phyloP scores from a whole-genome alignment of 352 stramenopile species.

The Pythium periplocum region DNA sequence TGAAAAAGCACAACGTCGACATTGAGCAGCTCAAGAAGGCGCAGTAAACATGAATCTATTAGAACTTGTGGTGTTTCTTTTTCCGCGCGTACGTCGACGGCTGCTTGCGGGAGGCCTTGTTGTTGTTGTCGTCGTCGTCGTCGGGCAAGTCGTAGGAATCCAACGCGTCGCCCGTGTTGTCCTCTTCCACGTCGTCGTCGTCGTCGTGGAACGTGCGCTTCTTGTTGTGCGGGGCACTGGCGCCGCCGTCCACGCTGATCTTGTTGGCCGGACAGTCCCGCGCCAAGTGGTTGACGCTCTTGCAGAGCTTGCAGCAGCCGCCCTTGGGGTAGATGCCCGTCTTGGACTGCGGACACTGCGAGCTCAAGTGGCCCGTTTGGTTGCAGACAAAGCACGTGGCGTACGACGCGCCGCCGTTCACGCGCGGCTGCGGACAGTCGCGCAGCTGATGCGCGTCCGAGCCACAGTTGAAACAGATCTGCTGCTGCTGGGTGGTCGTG shows the following conservation, averaged over 20 bases:
- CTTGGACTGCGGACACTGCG: constrained; percentile 80
- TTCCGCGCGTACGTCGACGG: constrained; percentile 13
- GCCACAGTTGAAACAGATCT: constrained; percentile 89
- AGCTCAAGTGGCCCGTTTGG: constrained; percentile 81
- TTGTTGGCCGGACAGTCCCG: constrained; percentile 74
- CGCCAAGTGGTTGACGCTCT: constrained; percentile 78
- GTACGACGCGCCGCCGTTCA: constrained; percentile 61
- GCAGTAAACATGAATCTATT: constrained; percentile 13
- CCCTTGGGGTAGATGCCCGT: constrained; percentile 87
- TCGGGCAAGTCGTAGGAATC: constrained; percentile 34
- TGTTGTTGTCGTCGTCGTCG: constrained; percentile 27
- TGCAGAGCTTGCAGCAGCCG: constrained; percentile 86
- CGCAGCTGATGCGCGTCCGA: constrained; percentile 57
- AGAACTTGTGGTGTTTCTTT: constrained; percentile 17
- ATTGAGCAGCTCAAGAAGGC: constrained; percentile 46
- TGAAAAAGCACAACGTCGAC: constrained; percentile 76
- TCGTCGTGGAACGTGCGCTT: constrained; percentile 70
- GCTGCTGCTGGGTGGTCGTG: constrained; percentile 15
- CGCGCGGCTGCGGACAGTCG: constrained; percentile 59
- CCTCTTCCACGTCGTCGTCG: constrained; percentile 32
- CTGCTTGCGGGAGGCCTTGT: constrained; percentile 16
- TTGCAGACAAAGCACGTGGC: constrained; percentile 88
- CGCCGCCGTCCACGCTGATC: constrained; percentile 58
- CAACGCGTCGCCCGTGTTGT: constrained; percentile 41
- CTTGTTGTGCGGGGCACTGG: constrained; percentile 59